Evolutionary conservation across 1,284 basidiomycete species (phyloP).

Genomic region (Sphagnurus paluster): DNA sequence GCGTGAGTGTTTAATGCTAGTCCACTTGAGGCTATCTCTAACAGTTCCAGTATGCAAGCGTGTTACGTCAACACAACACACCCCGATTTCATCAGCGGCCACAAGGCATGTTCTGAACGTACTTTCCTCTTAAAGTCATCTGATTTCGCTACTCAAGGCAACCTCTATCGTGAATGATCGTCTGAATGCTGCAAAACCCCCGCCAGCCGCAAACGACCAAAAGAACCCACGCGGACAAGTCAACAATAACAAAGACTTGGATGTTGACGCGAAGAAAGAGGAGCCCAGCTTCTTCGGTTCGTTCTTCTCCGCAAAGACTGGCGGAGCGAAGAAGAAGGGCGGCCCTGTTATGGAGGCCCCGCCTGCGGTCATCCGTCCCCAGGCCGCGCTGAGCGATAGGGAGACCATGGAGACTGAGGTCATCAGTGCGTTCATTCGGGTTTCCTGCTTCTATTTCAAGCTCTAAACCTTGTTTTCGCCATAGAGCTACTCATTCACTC

Average conservation of each 20-base stretch:
- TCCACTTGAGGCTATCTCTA: background rate
- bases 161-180: slow-evolving; percentile 90
- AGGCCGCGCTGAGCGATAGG: slow-evolving; percentile 90
- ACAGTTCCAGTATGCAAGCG: slow-evolving; percentile 79
- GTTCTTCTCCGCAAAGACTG: slow-evolving; percentile 79
- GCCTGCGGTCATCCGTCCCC: slow-evolving; percentile 89
- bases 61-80: slow-evolving; percentile 99
- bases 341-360: slow-evolving; percentile 80
- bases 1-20: slow-evolving; percentile 51
- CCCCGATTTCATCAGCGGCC: slow-evolving; percentile 96
- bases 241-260: slow-evolving; percentile 94
- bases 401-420: slow-evolving; percentile 99
- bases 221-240: slow-evolving; percentile 66
- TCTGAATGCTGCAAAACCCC: slow-evolving; percentile 77
- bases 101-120: slow-evolving; percentile 55
- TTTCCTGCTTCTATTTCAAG: slow-evolving; percentile 19
- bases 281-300: slow-evolving; percentile 94
- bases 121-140: background rate
- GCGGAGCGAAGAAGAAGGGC: slow-evolving; percentile 78
- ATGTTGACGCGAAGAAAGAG: slow-evolving; percentile 86
- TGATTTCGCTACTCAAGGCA: slow-evolving; percentile 48
- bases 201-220: slow-evolving; percentile 58
- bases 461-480: background rate
- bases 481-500: slow-evolving; percentile 88
- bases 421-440: slow-evolving; percentile 96